Base-by-base conservation (phyloP, 1,284 basidiomycete species). In the Xerocomus nothofagi region DNA sequence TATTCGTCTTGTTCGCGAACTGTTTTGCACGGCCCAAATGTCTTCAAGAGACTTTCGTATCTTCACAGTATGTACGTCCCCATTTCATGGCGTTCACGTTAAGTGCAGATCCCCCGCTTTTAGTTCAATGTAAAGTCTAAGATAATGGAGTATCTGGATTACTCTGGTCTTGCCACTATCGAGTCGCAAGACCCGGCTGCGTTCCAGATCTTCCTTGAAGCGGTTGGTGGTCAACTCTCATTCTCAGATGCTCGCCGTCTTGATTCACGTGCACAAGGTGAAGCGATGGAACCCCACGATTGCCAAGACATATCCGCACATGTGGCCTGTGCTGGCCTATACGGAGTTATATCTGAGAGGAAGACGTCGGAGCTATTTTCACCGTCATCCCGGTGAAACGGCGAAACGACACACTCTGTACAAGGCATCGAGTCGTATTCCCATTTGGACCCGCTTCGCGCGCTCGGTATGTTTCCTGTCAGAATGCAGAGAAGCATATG, bases 301-400 rank as follows among this genome's bases (percentile, higher is more conserved):
- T 23, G 17, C 50, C 14, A 41, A 29, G 39, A 57, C 18, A 23
- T 63, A 62, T n/a, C 44, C 53, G 0, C 41, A 59, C n/a, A 40
- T 36, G 0, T 62, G 61, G 60, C 51, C 50, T 3, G 48, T 65
- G 3, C 14, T 66, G 10, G 45, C 49, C 11, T 67, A 67, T 38
- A 34, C 60, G 1, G 58, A 53, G 14, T 18, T 54, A 9, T 57
- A 66, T 26, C 33, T 60, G 6, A 23, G 17, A 10, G 33, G 56
- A 9, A 33, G 33, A 39, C 17, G 31, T 10, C 11, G 39, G 18
- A n/a, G 3, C 1, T 2, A 15, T 32, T 5, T 0, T 34, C 7
- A 0, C 20, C 14, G 14, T 23, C 5, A 9, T 15, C 27, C n/a
- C 23, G 5, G 4, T 18, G 9, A 17, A 15, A 15, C 4, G 8